Conservation (phyloP, 2,329 filamentous ascomycete species). For the Pyricularia grisea region DNA sequence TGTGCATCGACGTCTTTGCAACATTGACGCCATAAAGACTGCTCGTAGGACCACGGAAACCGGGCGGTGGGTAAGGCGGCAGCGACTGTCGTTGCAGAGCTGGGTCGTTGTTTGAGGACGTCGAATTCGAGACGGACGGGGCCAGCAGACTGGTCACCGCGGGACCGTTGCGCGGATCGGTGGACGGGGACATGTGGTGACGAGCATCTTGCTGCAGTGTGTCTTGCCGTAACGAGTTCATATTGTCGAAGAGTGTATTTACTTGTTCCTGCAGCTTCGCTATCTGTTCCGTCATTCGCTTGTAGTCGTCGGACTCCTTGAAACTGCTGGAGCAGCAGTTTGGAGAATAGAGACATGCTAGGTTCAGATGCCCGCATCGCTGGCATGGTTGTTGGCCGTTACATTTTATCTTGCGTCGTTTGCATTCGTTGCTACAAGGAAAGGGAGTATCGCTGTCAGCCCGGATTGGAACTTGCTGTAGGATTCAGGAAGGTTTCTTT, state of each 20-base stretch:
- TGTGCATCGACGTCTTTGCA: slow-evolving; percentile 76
- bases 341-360: slow-evolving; percentile 55
- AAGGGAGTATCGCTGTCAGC: background rate
- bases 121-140: background rate
- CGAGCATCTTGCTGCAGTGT: slow-evolving; percentile 33
- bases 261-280: slow-evolving; percentile 74
- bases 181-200: slow-evolving; percentile 12
- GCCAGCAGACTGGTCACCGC: background rate
- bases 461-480: background rate
- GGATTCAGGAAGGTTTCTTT: slow-evolving; percentile 6
- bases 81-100: slow-evolving; percentile 28
- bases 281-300: slow-evolving; percentile 68
- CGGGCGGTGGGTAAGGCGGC: slow-evolving; percentile 31
- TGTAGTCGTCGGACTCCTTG: slow-evolving; percentile 89
- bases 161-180: slow-evolving; percentile 22
- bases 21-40: slow-evolving; percentile 78
- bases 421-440: slow-evolving; percentile 55
- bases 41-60: slow-evolving; percentile 78
- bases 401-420: slow-evolving; percentile 67
- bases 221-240: slow-evolving; percentile 57
- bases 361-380: slow-evolving; percentile 58
- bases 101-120: slow-evolving; percentile 30
- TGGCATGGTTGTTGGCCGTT: slow-evolving; percentile 61
- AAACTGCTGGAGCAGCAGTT: slow-evolving; percentile 68
- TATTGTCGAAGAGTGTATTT: slow-evolving; percentile 61